These are phyloP conservation scores for Scutellaria barbata DNA, from an alignment of 257 asterid genomes.

Conservation along the genomic window DNA sequence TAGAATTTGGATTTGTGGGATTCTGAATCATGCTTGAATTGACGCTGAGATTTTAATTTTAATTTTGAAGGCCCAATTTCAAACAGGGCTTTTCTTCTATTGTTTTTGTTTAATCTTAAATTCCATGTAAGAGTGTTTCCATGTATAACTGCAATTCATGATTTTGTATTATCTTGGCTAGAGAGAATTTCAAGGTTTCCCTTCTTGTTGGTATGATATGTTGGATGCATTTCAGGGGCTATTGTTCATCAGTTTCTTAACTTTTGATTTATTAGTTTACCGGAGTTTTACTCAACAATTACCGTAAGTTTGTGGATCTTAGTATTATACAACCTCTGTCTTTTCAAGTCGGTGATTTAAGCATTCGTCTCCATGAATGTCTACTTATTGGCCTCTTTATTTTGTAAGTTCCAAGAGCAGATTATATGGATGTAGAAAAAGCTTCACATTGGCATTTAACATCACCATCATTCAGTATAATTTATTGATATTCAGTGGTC, in stretches of 20 bases:
- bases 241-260: not conserved
- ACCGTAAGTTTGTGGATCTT: not conserved
- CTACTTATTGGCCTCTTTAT: constrained; percentile 1
- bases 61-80: not conserved
- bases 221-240: no score
- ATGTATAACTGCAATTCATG: not conserved
- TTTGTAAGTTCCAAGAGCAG: not conserved
- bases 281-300: not conserved
- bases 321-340: not conserved
- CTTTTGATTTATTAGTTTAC: not conserved
- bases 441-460: not conserved
- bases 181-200: constrained; percentile 4
- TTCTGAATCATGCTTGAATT: constrained; percentile 30
- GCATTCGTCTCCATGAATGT: not conserved
- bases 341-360: not conserved
- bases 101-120: not conserved
- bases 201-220: not conserved
- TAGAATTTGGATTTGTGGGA: constrained; percentile 21
- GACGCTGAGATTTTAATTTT: constrained; percentile 11
- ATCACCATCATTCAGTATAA: not conserved
- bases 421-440: no score
- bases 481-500: not conserved
- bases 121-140: not conserved
- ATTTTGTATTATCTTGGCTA: constrained; percentile 5
- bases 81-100: constrained; percentile 7